Conservation (phyloP, 345 rosid species). For the Arabis hirsuta region DNA sequence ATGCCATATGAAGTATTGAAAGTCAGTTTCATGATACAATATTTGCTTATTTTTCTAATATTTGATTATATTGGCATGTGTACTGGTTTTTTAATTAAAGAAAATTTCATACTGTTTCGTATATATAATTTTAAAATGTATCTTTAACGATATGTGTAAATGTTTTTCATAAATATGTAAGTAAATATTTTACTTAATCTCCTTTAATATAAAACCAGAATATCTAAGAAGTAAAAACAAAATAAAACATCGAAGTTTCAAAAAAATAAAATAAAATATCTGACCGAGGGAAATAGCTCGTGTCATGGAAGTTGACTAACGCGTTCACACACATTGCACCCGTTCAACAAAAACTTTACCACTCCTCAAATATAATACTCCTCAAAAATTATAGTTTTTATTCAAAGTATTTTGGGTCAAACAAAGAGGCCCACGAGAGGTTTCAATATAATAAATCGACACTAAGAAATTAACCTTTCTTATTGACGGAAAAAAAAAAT, state of each 20-base stretch:
- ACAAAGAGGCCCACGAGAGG: slow-evolving; percentile 21
- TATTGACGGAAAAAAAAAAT: too few relatives aligned
- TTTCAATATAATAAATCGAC: slow-evolving; percentile 18
- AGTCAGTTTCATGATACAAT: too few relatives aligned
- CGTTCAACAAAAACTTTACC: slow-evolving; percentile 1
- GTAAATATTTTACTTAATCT: too few relatives aligned
- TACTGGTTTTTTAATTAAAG: too few relatives aligned
- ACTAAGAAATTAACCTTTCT: neutral
- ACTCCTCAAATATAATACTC: neutral
- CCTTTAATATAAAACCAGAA: neutral
- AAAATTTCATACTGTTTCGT: too few relatives aligned
- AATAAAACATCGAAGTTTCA: neutral
- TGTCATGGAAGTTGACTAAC: slow-evolving; percentile 12
- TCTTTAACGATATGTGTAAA: too few relatives aligned
- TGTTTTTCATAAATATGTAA: too few relatives aligned
- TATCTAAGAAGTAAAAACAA: neutral
- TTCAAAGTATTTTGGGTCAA: slow-evolving; percentile 31
- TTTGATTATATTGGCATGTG: too few relatives aligned
- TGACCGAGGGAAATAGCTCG: slow-evolving; percentile 5
- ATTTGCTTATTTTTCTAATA: too few relatives aligned
- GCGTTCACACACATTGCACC: slow-evolving; percentile 19
- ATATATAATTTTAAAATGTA: too few relatives aligned
- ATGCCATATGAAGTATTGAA: too few relatives aligned
- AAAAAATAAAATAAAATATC: neutral
- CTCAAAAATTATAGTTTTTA: neutral